Percentiles rank a stretch among this genome's conserved stretches.
Conservation (phyloP, 345 rosid genomes). For the Linum trigynum region DNA sequence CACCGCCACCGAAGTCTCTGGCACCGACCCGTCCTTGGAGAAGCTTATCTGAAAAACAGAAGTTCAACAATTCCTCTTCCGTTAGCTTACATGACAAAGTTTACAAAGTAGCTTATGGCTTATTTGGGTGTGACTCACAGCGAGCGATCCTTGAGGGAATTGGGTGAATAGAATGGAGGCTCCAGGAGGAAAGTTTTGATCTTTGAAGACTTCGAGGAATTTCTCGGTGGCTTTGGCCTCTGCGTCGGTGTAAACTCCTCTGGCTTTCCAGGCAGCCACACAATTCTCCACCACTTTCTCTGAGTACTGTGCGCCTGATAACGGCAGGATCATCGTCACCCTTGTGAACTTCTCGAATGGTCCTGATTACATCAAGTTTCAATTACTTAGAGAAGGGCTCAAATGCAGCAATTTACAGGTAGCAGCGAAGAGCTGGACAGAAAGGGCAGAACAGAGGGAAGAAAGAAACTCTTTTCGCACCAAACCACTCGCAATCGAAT, state of each 20-base stretch:
- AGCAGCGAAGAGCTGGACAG: too few relatives aligned
- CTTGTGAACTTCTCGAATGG: constrained; percentile 51
- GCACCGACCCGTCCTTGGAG: constrained; percentile 49
- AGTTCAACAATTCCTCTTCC: neutral
- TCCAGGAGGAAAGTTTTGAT: constrained; percentile 55
- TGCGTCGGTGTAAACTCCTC: constrained; percentile 56
- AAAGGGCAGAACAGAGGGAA: too few relatives aligned
- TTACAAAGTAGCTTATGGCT: neutral
- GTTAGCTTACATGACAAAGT: neutral
- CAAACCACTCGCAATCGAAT: too few relatives aligned
- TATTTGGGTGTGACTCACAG: constrained; percentile 26
- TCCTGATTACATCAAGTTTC: constrained; percentile 23
- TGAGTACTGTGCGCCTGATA: constrained; percentile 58
- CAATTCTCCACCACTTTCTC: constrained; percentile 77
- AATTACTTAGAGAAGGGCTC: neutral
- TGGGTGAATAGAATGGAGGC: constrained; percentile 64
- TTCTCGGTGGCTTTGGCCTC: constrained; percentile 66
- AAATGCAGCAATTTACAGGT: neutral
- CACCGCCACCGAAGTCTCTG: constrained; percentile 32
- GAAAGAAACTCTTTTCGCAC: too few relatives aligned
- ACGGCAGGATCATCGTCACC: constrained; percentile 55
- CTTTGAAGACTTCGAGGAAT: constrained; percentile 47
- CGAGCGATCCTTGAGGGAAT: constrained; percentile 41
- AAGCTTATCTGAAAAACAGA: constrained; percentile 43
- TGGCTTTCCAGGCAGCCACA: constrained; percentile 54